phyloP scores from a whole-genome alignment of 306 rosid genomes.

The Citrullus colocynthis region DNA sequence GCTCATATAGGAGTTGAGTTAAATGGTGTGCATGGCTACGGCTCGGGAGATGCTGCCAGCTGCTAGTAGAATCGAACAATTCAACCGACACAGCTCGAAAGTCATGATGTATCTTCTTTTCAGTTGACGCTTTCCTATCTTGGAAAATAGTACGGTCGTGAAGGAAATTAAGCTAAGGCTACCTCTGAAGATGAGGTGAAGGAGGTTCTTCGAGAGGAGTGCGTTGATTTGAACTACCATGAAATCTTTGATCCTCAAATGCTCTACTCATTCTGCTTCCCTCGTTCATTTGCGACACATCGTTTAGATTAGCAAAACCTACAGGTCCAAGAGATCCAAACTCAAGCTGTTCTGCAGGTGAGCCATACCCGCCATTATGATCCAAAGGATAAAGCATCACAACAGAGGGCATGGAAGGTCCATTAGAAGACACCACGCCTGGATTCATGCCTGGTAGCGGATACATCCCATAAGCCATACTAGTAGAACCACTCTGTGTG shows the following conservation, averaged over 20 bases:
- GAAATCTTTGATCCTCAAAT: conserved; percentile 69
- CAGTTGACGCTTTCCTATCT: not conserved
- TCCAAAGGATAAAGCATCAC: conserved; percentile 85
- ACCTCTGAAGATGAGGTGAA: conserved; percentile 75
- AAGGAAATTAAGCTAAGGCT: conserved; percentile 12
- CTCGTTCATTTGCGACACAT: conserved; percentile 48
- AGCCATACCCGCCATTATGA: conserved; percentile 37
- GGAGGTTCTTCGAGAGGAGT: conserved; percentile 81
- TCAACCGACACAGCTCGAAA: not conserved
- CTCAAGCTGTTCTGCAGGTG: conserved; percentile 73
- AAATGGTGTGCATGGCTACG: not conserved
- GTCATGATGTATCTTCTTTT: not conserved
- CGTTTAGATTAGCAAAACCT: conserved; percentile 50
- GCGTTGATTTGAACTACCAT: conserved; percentile 45
- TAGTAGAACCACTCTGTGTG: conserved; percentile 41
- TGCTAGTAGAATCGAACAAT: not conserved
- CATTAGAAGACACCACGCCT: conserved; percentile 55
- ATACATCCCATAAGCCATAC: conserved; percentile 65
- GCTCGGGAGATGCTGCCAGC: not conserved
- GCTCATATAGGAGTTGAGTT: not conserved
- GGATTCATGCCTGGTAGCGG: conserved; percentile 62
- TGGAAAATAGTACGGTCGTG: conserved; percentile 8
- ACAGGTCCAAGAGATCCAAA: conserved; percentile 83
- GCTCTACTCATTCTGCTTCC: conserved; percentile 41
- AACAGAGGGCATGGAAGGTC: conserved; percentile 60